These are phyloP conservation scores for Podaxis sp. DNA, from an alignment of 768 basidiomycete genomes.

Conservation along the genomic window DNA sequence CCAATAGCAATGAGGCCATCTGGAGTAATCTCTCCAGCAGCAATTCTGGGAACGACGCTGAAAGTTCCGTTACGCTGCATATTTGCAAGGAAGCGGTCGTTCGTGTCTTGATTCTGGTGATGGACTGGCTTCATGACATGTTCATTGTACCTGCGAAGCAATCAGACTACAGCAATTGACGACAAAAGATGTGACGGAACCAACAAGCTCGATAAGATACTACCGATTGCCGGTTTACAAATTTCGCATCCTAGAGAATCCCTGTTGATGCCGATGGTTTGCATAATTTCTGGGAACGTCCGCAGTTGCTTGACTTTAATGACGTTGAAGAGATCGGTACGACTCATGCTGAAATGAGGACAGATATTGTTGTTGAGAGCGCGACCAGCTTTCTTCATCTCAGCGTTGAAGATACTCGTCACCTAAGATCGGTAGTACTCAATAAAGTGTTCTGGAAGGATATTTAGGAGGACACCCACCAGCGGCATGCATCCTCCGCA, in stretches of 20 bases:
- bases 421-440: constrained; percentile 9
- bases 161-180: background rate
- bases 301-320: constrained; percentile 58
- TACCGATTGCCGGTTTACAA: constrained; percentile 67
- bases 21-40: constrained; percentile 68
- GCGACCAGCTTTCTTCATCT: constrained; percentile 66
- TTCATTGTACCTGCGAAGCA: constrained; percentile 45
- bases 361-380: constrained; percentile 57
- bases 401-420: constrained; percentile 40
- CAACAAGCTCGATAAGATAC: constrained; percentile 40
- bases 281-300: constrained; percentile 53
- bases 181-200: background rate
- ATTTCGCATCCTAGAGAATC: constrained; percentile 64
- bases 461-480: constrained; percentile 20
- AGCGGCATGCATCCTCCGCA: constrained; percentile 74
- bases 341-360: constrained; percentile 57
- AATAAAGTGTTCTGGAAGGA: too few relatives aligned
- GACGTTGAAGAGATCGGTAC: constrained; percentile 64
- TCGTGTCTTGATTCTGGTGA: constrained; percentile 69
- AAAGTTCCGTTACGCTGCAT: constrained; percentile 71
- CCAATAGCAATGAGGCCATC: constrained; percentile 63
- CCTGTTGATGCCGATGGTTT: constrained; percentile 38
- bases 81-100: constrained; percentile 67
- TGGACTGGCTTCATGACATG: constrained; percentile 58
- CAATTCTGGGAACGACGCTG: constrained; percentile 66